Base-by-base conservation (phyloP, 352 stramenopile genomes). In the Pythium rhizo-oryzae region DNA sequence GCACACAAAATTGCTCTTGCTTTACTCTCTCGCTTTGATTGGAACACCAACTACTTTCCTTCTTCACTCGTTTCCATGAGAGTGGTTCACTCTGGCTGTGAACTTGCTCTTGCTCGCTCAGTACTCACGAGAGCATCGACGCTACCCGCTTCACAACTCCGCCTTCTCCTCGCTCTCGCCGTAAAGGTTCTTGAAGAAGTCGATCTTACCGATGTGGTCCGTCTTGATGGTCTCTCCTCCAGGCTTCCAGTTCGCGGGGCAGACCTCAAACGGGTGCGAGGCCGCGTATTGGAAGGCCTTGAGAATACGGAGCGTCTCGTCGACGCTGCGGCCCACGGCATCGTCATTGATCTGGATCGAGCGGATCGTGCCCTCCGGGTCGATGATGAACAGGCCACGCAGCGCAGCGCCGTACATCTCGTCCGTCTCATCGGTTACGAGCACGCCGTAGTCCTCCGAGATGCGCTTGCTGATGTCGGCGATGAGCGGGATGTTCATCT, bases 291-390 rank as follows among this genome's bases (percentile, higher is more conserved):
- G 87, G 75, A 94, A 93, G 15, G 86, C 85, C 74, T 96, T 91
- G 72, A 96, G 84, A 53, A 93, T 89, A 43, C 87, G 84, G 52
- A 96, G 70, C 33, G 84, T 93, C 73, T 96, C 85, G 58, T 92
- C 84, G 18, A 96, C 86, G 57, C 82, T 94, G 64, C 88, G 85
- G 35, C 88, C 88, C 1, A 93, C 85, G 9, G 84, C 82, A 56
- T 93, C 84, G 50, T 96, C 87, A 69, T 96, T 93, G 75, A 94
- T 91, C 74, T 92, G 83, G 66, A 93, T 92, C 54, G 84, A 92
- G 57, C 85, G 84, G 66, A 96, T 89, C 46, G 84, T 90, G 66
- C 87, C 87, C 30, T 92, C 76, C 16, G 84, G 84, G 76, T 96
- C 87, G 64, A 96, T 94, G 74, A 94, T 87, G 75, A 94, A 96